phyloP scores from a whole-genome alignment of 768 basidiomycete genomes.

The Lentinula detonsa region DNA sequence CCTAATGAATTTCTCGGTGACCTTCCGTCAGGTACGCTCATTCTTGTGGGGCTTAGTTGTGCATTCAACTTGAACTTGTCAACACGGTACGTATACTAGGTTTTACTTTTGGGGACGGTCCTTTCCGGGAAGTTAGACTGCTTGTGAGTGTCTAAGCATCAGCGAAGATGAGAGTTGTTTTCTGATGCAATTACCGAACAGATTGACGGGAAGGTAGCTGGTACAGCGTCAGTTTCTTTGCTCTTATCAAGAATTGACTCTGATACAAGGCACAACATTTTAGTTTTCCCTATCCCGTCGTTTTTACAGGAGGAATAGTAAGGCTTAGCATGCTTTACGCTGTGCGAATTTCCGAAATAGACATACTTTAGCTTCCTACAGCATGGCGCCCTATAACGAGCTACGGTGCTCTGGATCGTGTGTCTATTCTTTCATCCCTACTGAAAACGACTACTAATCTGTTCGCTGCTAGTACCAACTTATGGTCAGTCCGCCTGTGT shows the following conservation, averaged over 20 bases:
- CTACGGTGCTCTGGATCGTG: slow-evolving; percentile 3
- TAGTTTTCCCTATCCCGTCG: slow-evolving; percentile 45
- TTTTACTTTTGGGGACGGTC: slow-evolving; percentile 35
- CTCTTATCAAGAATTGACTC: background rate
- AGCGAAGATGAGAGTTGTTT: slow-evolving; percentile 18
- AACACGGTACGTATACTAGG: slow-evolving; percentile 5
- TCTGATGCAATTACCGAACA: slow-evolving; percentile 43
- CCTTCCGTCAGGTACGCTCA: slow-evolving; percentile 24
- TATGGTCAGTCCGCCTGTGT: background rate
- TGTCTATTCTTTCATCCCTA: background rate
- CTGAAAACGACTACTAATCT: background rate
- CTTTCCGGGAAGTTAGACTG: slow-evolving; percentile 36
- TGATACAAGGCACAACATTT: background rate
- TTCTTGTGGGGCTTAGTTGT: background rate
- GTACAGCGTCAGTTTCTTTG: slow-evolving; percentile 32
- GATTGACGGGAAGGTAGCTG: slow-evolving; percentile 41
- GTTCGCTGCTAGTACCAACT: background rate
- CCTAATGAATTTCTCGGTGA: slow-evolving; percentile 35
- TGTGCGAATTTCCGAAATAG: background rate
- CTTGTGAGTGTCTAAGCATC: background rate
- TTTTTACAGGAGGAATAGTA: slow-evolving; percentile 76
- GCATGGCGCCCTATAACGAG: slow-evolving; percentile 6
- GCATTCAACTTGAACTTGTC: background rate
- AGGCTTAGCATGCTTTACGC: background rate
- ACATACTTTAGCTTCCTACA: background rate